Evolutionary conservation across 805 yeast genomes (phyloP).

Genomic region (Kodamaea leandrae): DNA sequence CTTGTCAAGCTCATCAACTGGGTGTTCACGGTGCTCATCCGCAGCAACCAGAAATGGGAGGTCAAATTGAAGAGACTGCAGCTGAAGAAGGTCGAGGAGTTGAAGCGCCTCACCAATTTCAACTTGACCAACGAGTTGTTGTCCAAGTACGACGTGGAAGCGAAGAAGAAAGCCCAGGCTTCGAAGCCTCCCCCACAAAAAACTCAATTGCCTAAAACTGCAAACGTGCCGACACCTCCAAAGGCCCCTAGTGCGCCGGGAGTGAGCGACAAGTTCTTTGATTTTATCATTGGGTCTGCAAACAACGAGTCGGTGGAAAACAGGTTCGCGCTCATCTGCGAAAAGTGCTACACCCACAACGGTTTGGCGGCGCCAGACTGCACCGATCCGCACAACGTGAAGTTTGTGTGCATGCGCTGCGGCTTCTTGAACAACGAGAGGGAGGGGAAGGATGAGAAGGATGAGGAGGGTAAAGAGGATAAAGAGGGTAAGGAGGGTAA

Average conservation of each 20-base stretch:
- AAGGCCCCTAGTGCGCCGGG: conserved; percentile 9
- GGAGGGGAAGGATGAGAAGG: neutral
- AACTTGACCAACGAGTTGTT: conserved; percentile 73
- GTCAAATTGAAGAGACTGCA: conserved; percentile 42
- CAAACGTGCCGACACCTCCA: neutral
- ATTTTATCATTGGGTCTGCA: conserved; percentile 48
- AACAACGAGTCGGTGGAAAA: conserved; percentile 60
- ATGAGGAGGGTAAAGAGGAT: neutral
- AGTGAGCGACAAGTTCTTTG: conserved; percentile 37
- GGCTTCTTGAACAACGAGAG: conserved; percentile 38
- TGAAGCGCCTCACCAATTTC: conserved; percentile 72
- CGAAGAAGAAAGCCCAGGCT: neutral
- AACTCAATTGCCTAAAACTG: neutral
- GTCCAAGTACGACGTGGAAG: conserved; percentile 44
- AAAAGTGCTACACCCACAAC: conserved; percentile 64
- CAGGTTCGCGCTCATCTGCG: conserved; percentile 72
- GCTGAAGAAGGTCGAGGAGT: conserved; percentile 55
- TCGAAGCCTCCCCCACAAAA: neutral
- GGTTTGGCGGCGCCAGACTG: conserved; percentile 78
- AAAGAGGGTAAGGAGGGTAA: neutral
- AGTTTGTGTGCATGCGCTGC: conserved; percentile 66
- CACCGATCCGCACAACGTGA: conserved; percentile 45
- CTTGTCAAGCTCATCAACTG: conserved; percentile 17
- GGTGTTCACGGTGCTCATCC: conserved; percentile 20
- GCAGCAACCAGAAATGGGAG: conserved; percentile 21